A percentile compares a stretch with the other conserved stretches of the same genome.
These are phyloP conservation scores for Fusarium scirpi DNA, from an alignment of 2,329 filamentous ascomycete species.

Conservation along the genomic window DNA sequence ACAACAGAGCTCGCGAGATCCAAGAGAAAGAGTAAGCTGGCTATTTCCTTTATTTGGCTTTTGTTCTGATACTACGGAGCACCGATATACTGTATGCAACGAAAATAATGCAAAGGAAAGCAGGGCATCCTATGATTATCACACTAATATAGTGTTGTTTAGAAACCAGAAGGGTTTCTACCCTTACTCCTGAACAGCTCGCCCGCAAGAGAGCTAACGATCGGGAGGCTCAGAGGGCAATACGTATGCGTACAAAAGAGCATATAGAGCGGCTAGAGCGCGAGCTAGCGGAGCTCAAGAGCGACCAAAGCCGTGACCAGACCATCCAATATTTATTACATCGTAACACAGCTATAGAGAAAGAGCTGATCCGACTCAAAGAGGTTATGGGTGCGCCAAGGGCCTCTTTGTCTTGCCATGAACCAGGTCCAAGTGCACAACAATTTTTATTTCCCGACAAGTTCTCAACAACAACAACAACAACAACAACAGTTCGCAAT, in stretches of 20 bases:
- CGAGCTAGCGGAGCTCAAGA: constrained; percentile 77
- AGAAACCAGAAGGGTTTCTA: constrained; percentile 83
- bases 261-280: constrained; percentile 84
- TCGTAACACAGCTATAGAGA: constrained; percentile 66
- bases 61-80: too few relatives aligned
- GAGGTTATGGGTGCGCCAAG: constrained; percentile 59
- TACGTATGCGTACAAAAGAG: constrained; percentile 85
- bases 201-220: constrained; percentile 93
- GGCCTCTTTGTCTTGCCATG: constrained; percentile 56
- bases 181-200: constrained; percentile 87
- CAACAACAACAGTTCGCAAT: constrained; percentile 57
- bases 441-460: neutral
- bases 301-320: constrained; percentile 61
- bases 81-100: too few relatives aligned
- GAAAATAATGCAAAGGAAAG: too few relatives aligned
- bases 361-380: constrained; percentile 61
- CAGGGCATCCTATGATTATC: too few relatives aligned
- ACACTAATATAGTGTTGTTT: too few relatives aligned
- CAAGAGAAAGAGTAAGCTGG: too few relatives aligned
- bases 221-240: constrained; percentile 88
- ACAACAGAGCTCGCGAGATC: neutral
- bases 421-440: constrained; percentile 51
- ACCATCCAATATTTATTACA: constrained; percentile 64
- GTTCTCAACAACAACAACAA: neutral
- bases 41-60: too few relatives aligned